phyloP scores from a whole-genome alignment of 1,139 yeast species.

The Saccharomyces hybrid region DNA sequence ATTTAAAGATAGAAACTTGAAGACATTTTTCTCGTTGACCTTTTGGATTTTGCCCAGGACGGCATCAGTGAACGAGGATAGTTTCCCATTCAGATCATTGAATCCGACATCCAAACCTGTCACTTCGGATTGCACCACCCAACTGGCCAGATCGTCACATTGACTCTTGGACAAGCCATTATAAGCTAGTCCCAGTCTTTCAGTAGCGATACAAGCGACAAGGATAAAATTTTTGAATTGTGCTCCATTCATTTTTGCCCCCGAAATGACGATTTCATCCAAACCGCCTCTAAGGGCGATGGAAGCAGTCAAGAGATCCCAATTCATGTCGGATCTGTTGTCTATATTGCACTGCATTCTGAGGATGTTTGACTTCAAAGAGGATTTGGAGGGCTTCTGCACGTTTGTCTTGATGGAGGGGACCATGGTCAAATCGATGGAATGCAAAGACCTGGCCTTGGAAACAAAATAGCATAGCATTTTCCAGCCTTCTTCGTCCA shows the following conservation, averaged over 20 bases:
- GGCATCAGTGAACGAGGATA: constrained; percentile 45
- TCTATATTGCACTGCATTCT: constrained; percentile 56
- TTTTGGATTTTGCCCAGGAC: constrained; percentile 24
- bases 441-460: constrained; percentile 41
- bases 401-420: constrained; percentile 53
- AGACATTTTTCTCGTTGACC: constrained; percentile 23
- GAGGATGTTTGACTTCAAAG: constrained; percentile 18
- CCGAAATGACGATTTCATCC: constrained; percentile 64
- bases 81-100: constrained; percentile 54
- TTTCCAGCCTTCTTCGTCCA: constrained; percentile 64
- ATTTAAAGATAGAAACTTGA: constrained; percentile 45
- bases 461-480: constrained; percentile 62
- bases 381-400: constrained; percentile 40
- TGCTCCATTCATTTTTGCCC: constrained; percentile 54
- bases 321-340: constrained; percentile 65
- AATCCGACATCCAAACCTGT: constrained; percentile 64
- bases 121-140: constrained; percentile 36
- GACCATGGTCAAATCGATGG: constrained; percentile 65
- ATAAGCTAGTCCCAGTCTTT: constrained; percentile 61
- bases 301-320: constrained; percentile 64
- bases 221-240: constrained; percentile 52
- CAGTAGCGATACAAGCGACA: constrained; percentile 43
- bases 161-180: constrained; percentile 50
- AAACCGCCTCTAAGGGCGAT: constrained; percentile 61
- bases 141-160: constrained; percentile 43